Evolutionary conservation across 2,329 filamentous ascomycete species (phyloP), one percentile per base, ranked within the genome.

Genomic region (Neoscytalidium dimidiatum): DNA sequence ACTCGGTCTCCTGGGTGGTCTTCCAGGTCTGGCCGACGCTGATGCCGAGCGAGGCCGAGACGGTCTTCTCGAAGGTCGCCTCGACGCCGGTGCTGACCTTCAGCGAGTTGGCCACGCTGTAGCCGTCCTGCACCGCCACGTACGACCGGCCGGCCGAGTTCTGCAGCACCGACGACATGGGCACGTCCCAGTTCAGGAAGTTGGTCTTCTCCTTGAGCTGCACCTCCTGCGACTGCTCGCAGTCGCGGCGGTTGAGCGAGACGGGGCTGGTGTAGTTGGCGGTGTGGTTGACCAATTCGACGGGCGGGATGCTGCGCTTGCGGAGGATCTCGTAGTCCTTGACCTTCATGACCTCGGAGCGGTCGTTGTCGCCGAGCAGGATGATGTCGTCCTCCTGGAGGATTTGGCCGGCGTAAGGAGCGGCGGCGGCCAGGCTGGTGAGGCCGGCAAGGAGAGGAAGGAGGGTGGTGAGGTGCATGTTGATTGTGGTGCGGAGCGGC

Each of bases 1-100:
- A 76, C 2, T 68, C 67, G 46, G 75, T 71, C 0, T 72, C 67
- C 64, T 78, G 70, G 0, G 68, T 56, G 1, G 74, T 75, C 3
- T 72, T 70, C 52, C 52, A 56, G 4, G 29, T 21, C 9, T 11
- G 26, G 29, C 21, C 23, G 31, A 29, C n/a, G 1, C 23, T 11
- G 52, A 38, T 8, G 52, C 31, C 29, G 13, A 38, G 21, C 28
- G 29, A n/a, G n/a, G 8, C 52, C 17, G 52, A 35, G 4, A 56
- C 9, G 17, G 17, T 19, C 29, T 19, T 21, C 52, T 56, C 52
- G 52, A 56, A 26, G 13, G 48, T n/a, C n/a, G 35, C 31, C 52
- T 56, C 11, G 52, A 17, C 26, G 31, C 52, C 52, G 29, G 26
- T 11, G 52, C 11, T 5, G 11, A 56, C 52, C 14, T 29, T 14